Evolutionary conservation across 768 basidiomycete genomes (phyloP).

Genomic region (Suillus luteus): DNA sequence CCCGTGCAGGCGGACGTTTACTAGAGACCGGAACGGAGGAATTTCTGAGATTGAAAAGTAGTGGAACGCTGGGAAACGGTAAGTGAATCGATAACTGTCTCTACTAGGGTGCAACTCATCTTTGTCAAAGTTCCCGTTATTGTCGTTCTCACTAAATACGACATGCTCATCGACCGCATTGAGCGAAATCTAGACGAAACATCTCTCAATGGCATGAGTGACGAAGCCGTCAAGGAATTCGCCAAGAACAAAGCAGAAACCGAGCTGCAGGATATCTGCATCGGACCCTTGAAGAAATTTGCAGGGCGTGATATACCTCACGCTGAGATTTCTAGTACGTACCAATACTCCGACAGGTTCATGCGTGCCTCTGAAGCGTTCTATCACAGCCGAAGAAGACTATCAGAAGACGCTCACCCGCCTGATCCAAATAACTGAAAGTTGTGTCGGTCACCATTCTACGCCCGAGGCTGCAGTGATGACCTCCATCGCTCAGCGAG

Average conservation of each 20-base stretch:
- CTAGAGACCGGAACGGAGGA: neutral
- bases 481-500: constrained; percentile 5
- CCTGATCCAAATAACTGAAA: constrained; percentile 9
- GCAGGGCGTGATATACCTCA: constrained; percentile 1
- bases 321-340: constrained; percentile 4
- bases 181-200: neutral
- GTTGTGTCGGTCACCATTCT: neutral
- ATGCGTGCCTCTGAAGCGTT: neutral
- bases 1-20: neutral
- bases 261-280: constrained; percentile 5
- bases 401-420: neutral
- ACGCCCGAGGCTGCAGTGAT: neutral
- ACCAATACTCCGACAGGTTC: neutral
- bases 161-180: constrained; percentile 1
- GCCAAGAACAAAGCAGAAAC: neutral
- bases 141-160: constrained; percentile 13
- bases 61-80: constrained; percentile 5
- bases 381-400: neutral
- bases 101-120: neutral
- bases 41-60: neutral
- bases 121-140: constrained; percentile 7
- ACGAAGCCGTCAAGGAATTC: neutral
- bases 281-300: constrained; percentile 2
- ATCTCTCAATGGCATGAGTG: neutral
- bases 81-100: neutral